phyloP scores from a whole-genome alignment of 176 grass and related monocot species.

The Eleusine indica region DNA sequence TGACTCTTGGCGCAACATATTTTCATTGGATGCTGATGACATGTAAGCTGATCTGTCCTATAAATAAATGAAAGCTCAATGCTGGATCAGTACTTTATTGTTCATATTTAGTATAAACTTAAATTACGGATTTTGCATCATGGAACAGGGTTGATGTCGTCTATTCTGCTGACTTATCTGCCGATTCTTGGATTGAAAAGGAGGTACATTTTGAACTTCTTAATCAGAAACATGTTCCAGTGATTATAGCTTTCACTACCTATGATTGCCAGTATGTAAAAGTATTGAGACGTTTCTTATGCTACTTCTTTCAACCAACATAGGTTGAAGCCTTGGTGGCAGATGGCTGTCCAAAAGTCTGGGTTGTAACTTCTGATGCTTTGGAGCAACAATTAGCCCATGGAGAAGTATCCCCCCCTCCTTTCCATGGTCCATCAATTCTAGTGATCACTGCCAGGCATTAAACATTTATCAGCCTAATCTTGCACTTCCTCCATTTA shows the following conservation, averaged over 20 bases:
- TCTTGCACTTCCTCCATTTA: neutral
- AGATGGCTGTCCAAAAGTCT: constrained; percentile 82
- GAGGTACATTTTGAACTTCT: constrained; percentile 61
- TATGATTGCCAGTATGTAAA: neutral
- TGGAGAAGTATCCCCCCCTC: constrained; percentile 55
- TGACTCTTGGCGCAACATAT: no score
- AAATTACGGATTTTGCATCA: constrained; percentile 31
- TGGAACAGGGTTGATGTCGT: constrained; percentile 86
- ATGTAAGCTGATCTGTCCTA: neutral
- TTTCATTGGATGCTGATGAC: constrained; percentile 10
- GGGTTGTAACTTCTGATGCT: constrained; percentile 88
- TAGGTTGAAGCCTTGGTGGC: constrained; percentile 88
- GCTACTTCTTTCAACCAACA: constrained; percentile 48
- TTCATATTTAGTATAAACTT: neutral
- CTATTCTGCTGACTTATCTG: constrained; percentile 64
- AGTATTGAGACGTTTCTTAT: neutral
- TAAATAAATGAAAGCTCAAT: constrained; percentile 26
- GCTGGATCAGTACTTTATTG: neutral
- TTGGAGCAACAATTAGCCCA: constrained; percentile 77
- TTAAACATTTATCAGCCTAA: constrained; percentile 17
- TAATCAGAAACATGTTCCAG: constrained; percentile 15
- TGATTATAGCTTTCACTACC: neutral
- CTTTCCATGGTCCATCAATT: constrained; percentile 18
- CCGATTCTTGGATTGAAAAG: constrained; percentile 93
- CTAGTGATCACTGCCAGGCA: neutral